Evolutionary conservation across 2,329 filamentous ascomycete species (phyloP).

Genomic region (Beauveria asiatica): DNA sequence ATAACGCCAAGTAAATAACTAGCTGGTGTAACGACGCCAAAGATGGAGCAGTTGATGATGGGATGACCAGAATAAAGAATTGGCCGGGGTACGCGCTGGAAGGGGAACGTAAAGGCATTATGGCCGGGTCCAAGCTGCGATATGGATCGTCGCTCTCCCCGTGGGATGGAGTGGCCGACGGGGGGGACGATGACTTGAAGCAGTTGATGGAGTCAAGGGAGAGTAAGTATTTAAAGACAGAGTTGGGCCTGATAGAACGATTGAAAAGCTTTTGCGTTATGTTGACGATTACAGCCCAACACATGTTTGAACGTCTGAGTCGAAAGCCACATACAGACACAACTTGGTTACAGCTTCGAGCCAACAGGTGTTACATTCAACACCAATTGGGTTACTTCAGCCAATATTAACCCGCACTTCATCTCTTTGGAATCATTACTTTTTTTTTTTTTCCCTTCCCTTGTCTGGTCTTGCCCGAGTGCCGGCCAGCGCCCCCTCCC

Average conservation of each 20-base stretch:
- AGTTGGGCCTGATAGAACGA: neutral
- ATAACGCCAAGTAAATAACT: neutral
- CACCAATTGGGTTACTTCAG: too few species aligned
- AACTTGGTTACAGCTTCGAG: too few species aligned
- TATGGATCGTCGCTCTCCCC: neutral
- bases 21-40: neutral
- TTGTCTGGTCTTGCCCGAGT: too few species aligned
- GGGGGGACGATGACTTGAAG: neutral
- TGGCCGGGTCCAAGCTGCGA: neutral
- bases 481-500: neutral
- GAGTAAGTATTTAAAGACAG: neutral
- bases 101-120: neutral
- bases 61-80: neutral
- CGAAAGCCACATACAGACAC: too few species aligned
- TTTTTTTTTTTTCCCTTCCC: too few species aligned
- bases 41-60: neutral
- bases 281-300: neutral
- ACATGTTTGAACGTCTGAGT: neutral
- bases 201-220: neutral
- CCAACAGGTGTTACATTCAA: too few species aligned
- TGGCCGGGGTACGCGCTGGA: conserved; percentile 3
- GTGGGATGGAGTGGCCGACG: neutral
- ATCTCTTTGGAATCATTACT: too few species aligned
- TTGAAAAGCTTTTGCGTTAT: neutral
- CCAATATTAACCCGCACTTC: too few species aligned